Percentiles rank a stretch among this genome's conserved stretches.
Conservation (phyloP, 345 rosid genomes). For the Salix arbutifolia region DNA sequence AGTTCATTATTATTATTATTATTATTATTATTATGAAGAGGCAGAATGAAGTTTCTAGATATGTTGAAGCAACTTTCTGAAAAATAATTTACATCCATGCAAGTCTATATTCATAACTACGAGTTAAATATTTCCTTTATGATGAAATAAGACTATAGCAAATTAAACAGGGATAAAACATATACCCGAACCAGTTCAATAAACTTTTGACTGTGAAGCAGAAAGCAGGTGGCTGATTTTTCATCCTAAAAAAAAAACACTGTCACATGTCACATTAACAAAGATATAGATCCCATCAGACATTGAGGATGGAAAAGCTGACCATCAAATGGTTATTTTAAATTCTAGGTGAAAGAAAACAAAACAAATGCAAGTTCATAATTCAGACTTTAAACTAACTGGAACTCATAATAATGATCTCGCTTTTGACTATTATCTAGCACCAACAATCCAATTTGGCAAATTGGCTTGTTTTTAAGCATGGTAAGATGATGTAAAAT, state of each 20-base stretch:
- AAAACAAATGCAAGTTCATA: neutral
- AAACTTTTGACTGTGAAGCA: constrained; percentile 84
- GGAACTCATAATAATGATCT: neutral
- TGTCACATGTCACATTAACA: constrained; percentile 13
- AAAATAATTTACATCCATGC: neutral
- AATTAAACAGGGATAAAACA: constrained; percentile 4
- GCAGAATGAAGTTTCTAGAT: neutral
- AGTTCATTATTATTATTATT: neutral
- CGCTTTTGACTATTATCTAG: neutral
- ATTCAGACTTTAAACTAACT: too few relatives aligned
- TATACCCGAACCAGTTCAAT: constrained; percentile 87
- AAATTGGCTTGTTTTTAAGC: neutral
- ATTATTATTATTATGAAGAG: too few relatives aligned
- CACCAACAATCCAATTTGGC: neutral
- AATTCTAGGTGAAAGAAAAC: too few relatives aligned
- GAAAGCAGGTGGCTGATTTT: constrained; percentile 76
- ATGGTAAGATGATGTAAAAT: too few relatives aligned
- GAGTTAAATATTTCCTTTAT: neutral
- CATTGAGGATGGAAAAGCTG: too few relatives aligned
- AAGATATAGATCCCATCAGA: neutral
- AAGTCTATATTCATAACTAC: neutral
- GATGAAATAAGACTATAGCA: neutral
- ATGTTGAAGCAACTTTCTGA: neutral
- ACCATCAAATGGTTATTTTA: too few relatives aligned
- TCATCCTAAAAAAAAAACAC: constrained; percentile 58